Evolutionary conservation across 2,329 filamentous ascomycete genomes (phyloP).

Genomic region (Cercospora citrullina): DNA sequence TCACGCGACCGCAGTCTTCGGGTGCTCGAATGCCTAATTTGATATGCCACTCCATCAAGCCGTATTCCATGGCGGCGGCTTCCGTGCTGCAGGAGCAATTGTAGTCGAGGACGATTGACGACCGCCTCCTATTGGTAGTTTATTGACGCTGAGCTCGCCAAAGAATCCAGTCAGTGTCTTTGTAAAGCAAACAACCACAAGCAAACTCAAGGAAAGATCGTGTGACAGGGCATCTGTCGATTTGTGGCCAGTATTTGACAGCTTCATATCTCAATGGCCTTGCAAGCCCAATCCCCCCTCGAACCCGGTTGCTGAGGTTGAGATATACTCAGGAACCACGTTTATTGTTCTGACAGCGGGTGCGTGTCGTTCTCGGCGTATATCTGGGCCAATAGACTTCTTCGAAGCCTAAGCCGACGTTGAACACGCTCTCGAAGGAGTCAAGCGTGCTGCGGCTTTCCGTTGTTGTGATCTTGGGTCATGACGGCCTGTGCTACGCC

Average conservation of each 20-base stretch:
- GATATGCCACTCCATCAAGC: not conserved
- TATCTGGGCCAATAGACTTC: conserved; percentile 9
- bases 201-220: conserved; percentile 14
- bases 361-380: conserved; percentile 11
- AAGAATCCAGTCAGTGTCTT: conserved; percentile 13
- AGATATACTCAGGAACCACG: conserved; percentile 18
- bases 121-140: not conserved
- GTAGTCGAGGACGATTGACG: not conserved
- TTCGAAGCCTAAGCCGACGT: conserved; percentile 12
- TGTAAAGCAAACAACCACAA: conserved; percentile 18
- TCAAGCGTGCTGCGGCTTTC: conserved; percentile 11
- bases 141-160: conserved; percentile 1
- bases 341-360: conserved; percentile 19
- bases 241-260: conserved; percentile 3
- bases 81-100: not conserved
- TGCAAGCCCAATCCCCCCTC: not conserved
- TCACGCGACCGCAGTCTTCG: not conserved
- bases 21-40: not conserved
- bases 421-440: not conserved
- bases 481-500: not conserved
- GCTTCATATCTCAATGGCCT: not conserved
- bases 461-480: conserved; percentile 8
- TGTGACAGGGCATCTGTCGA: not conserved
- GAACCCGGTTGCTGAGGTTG: conserved; percentile 6
- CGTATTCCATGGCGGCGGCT: not conserved